A percentile compares a stretch with the other conserved stretches of the same genome.
phyloP scores from a whole-genome alignment of 257 asterid genomes.

The Solanum ahanhuiri region DNA sequence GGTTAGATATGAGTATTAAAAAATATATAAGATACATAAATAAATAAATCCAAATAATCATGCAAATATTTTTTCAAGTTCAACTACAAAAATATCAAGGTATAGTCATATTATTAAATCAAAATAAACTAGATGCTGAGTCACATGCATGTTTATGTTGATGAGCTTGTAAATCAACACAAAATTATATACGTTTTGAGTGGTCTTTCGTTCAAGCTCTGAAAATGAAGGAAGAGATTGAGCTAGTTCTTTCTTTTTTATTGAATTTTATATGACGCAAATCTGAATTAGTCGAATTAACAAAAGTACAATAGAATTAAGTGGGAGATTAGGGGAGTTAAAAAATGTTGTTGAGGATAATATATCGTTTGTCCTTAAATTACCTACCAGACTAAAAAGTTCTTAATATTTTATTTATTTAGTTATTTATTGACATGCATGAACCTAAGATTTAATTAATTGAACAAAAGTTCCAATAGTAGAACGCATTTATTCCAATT shows the following conservation, averaged over 20 bases:
- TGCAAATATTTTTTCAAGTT: background rate
- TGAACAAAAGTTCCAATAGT: background rate
- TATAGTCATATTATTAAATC: background rate
- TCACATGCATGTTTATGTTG: background rate
- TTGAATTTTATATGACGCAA: accelerated
- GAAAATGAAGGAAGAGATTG: accelerated
- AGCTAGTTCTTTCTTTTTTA: accelerated
- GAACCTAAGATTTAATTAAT: background rate
- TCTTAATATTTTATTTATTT: background rate
- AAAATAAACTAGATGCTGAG: background rate
- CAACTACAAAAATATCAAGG: background rate
- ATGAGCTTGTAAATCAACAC: background rate
- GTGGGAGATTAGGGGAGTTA: background rate
- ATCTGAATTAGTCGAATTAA: accelerated
- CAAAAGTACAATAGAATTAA: background rate
- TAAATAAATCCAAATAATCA: background rate
- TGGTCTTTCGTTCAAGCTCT: accelerated
- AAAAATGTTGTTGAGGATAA: background rate
- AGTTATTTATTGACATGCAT: background rate
- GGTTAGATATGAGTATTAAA: background rate
- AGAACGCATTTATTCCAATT: background rate
- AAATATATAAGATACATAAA: background rate
- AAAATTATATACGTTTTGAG: background rate
- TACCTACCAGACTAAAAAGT: background rate
- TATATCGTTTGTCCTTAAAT: background rate